Conservation (phyloP, 495 filamentous ascomycete genomes). For the Penicillium parvum region DNA sequence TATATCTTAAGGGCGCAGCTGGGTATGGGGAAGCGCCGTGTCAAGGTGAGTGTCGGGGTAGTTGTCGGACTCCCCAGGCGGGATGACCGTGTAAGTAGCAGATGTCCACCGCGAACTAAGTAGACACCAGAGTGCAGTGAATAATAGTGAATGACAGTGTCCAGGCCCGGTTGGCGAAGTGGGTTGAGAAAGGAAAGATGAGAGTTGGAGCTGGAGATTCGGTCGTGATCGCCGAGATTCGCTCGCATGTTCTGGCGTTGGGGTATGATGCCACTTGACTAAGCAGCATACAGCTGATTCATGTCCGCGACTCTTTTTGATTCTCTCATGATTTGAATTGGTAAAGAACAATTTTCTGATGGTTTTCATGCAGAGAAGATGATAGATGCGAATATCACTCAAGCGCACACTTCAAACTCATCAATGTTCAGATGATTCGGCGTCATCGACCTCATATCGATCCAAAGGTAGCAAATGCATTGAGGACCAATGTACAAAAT, state of each 20-base stretch:
- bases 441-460: background rate
- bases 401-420: no score
- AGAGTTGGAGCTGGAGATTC: slow-evolving; percentile 19
- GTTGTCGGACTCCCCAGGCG: background rate
- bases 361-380: no score
- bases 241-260: slow-evolving; percentile 15
- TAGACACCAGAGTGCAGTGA: no score
- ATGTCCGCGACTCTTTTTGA: no score
- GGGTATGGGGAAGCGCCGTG: background rate
- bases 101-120: no score
- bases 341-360: no score
- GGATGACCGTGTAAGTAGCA: no score
- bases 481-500: slow-evolving; percentile 18
- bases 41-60: background rate
- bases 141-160: background rate
- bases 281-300: no score
- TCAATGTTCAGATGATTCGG: no score
- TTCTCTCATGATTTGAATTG: no score
- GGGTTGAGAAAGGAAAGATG: slow-evolving; percentile 3
- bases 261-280: slow-evolving; percentile 23
- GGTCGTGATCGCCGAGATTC: slow-evolving; percentile 35
- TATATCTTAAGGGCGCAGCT: background rate
- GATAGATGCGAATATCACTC: no score
- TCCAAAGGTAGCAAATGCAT: slow-evolving; percentile 14
- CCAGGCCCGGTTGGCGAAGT: background rate